Evolutionary conservation across 306 rosid species (phyloP).

Genomic region (Alnus glutinosa): DNA sequence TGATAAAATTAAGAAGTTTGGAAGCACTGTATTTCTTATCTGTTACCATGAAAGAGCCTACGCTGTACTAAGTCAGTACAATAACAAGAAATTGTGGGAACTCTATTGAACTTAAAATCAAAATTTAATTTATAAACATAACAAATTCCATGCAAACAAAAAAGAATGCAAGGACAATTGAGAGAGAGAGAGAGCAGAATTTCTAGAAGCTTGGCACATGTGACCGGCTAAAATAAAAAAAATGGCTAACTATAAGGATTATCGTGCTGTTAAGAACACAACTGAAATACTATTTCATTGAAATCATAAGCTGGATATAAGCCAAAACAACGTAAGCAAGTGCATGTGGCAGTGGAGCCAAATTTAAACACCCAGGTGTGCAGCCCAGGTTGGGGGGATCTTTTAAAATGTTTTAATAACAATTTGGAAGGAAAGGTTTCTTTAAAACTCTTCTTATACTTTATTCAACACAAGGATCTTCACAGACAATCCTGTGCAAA

Average conservation of each 20-base stretch:
- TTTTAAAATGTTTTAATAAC: too few relatives aligned
- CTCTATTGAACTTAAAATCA: constrained; percentile 17
- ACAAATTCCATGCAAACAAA: neutral
- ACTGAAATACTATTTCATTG: neutral
- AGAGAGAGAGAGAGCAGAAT: neutral
- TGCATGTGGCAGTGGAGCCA: neutral
- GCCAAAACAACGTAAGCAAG: too few relatives aligned
- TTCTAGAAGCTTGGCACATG: neutral
- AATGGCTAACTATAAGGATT: neutral
- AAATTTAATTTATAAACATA: neutral
- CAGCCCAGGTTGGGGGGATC: too few relatives aligned
- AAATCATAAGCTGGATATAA: neutral
- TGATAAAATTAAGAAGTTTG: too few relatives aligned
- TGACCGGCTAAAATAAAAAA: neutral
- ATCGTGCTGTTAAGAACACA: neutral
- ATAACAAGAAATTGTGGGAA: constrained; percentile 7
- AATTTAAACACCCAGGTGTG: neutral
- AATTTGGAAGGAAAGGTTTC: too few relatives aligned
- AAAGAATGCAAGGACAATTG: neutral
- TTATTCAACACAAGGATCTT: neutral
- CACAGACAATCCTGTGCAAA: neutral
- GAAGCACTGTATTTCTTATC: too few relatives aligned
- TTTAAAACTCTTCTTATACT: too few relatives aligned
- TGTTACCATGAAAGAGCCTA: constrained; percentile 5
- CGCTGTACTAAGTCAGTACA: neutral